These are phyloP conservation scores for Fragosphaeria purpurea DNA, from an alignment of 2,329 filamentous ascomycete species.

Conservation along the genomic window DNA sequence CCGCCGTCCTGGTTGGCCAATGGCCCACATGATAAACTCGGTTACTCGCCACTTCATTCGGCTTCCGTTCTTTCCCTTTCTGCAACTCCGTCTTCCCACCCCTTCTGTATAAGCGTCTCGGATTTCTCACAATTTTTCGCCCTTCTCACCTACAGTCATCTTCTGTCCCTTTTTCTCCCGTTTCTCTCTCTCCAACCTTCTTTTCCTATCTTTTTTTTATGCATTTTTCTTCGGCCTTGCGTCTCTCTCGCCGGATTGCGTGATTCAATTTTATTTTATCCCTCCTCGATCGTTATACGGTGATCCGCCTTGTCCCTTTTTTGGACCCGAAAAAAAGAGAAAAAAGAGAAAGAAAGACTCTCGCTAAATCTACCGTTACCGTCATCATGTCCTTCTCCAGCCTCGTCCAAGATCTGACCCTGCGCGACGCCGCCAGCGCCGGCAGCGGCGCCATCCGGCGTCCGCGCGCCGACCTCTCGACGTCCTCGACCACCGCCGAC, in stretches of 20 bases:
- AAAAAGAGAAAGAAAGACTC: neutral
- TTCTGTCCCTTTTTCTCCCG: neutral
- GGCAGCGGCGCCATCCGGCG: slow-evolving; percentile 34
- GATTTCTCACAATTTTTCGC: neutral
- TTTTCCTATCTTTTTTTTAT: neutral
- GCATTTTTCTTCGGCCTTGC: neutral
- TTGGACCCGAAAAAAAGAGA: neutral
- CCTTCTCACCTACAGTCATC: neutral
- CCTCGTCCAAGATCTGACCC: slow-evolving; percentile 54
- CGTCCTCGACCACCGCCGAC: slow-evolving; percentile 46
- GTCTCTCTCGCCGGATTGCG: neutral
- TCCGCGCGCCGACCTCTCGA: slow-evolving; percentile 34
- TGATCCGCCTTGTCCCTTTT: neutral
- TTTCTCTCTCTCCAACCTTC: neutral
- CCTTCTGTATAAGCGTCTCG: neutral
- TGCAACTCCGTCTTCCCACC: neutral
- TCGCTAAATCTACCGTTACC: neutral
- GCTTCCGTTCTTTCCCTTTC: neutral
- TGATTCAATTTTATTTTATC: too few species aligned
- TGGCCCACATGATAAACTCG: slow-evolving; percentile 1
- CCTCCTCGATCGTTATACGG: too few species aligned
- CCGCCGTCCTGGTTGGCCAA: slow-evolving; percentile 3
- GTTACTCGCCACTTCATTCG: neutral
- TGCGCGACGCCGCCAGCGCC: slow-evolving; percentile 40
- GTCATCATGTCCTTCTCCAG: slow-evolving; percentile 55